Evolutionary conservation across 2,329 filamentous ascomycete genomes (phyloP), one percentile per base, ranked within the genome.

Genomic region (Curvularia sp.): DNA sequence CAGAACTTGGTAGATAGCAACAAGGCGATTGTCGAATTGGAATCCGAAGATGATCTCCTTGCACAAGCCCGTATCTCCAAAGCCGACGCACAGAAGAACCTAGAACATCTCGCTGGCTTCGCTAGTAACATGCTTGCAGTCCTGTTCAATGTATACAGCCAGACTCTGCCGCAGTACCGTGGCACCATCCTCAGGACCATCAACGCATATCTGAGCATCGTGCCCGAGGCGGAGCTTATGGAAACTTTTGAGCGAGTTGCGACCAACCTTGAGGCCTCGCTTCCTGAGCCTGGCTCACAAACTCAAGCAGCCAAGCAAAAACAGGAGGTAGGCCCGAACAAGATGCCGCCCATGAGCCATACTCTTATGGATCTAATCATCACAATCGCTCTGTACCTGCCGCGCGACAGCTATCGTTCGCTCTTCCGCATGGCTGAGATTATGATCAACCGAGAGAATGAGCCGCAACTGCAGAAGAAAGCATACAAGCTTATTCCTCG

Each of bases 121-220:
- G 85, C 94, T 1, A 89, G 89, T 60, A 98, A 98, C 70, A 86
- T 99, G 79, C 86, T 99, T 41, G 93, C 95, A 6, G 94, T 98
- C 0, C 82, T 99, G n/a, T 98, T 99, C 83, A 99, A 99, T 74
- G 94, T 99, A 43, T 99, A 99, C 80, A 97, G 91, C 64, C 91
- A 97, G 77, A 99, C 95, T 0, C 83, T 99, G 25, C 94, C 95
- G 2, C 92, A 97, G 72, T 95, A 92, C 71, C 86, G 95, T 67
- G 93, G 92, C 0, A 92, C 91, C 19, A 95, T 99, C 53, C 82
- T 99, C 32, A 91, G 94, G 75, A 97, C 93, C 61, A 95, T 98
- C 80, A 97, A 98, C 78, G 88, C 92, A 5, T 98, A 93, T 78
- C 81, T 99, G 57, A 96, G 93, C 80, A 91, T 98, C 69, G 92